A percentile compares a stretch with the other conserved stretches of the same genome.
phyloP scores from a whole-genome alignment of 2,329 filamentous ascomycete species.

The Alternaria tenuissima region DNA sequence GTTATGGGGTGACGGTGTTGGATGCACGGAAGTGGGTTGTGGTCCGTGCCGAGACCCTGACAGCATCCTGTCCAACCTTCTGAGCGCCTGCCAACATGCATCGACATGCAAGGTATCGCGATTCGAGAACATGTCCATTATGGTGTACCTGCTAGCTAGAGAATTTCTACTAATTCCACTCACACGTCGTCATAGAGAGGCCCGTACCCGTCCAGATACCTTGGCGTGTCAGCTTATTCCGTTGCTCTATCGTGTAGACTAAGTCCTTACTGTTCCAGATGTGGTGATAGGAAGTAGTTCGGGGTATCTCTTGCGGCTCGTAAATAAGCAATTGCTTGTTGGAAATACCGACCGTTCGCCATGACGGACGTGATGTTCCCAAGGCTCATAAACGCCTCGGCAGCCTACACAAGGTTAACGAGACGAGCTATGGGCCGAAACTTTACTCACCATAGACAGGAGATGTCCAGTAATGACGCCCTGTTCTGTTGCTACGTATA shows the following conservation, averaged over 20 bases:
- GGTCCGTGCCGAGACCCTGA: constrained; percentile 8
- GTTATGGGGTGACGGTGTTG: constrained; percentile 2
- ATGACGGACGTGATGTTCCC: constrained; percentile 60
- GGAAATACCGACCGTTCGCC: constrained; percentile 56
- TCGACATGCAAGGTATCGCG: neutral
- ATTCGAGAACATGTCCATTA: neutral
- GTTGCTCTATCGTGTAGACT: neutral
- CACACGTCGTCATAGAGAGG: constrained; percentile 20
- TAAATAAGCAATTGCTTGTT: constrained; percentile 57
- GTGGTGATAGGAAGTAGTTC: constrained; percentile 54
- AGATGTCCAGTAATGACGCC: constrained; percentile 53
- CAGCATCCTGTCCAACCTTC: neutral
- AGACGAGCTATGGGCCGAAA: constrained; percentile 10
- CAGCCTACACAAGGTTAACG: constrained; percentile 41
- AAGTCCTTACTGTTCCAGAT: constrained; percentile 56
- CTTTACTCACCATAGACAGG: constrained; percentile 51
- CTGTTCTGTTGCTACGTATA: constrained; percentile 54
- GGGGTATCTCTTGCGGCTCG: constrained; percentile 53
- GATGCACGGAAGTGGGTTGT: constrained; percentile 4
- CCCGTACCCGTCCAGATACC: constrained; percentile 58
- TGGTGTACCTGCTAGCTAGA: neutral
- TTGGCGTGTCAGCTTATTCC: constrained; percentile 24
- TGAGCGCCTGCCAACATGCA: neutral
- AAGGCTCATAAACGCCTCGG: constrained; percentile 62
- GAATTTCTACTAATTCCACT: neutral